phyloP scores from a whole-genome alignment of 352 stramenopile genomes.

The Phytophthora crassamura region DNA sequence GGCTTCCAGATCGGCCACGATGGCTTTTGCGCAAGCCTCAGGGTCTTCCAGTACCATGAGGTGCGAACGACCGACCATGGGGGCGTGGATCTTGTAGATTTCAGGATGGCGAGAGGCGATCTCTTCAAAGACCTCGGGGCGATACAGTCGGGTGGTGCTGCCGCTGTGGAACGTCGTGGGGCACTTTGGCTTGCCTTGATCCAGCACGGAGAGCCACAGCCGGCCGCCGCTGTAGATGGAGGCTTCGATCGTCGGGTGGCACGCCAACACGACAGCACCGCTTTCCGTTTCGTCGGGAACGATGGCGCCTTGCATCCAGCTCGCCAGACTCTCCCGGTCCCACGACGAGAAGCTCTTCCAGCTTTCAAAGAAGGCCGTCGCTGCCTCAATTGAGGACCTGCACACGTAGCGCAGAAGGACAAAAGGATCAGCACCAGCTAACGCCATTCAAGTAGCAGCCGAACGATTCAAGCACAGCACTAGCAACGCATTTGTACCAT shows the following conservation, averaged over 20 bases:
- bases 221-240: constrained; percentile 37
- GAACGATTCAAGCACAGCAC: background rate
- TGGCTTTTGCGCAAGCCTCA: constrained; percentile 38
- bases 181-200: constrained; percentile 31
- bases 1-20: constrained; percentile 29
- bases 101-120: constrained; percentile 32
- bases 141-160: constrained; percentile 35
- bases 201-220: constrained; percentile 33
- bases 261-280: constrained; percentile 29
- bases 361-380: constrained; percentile 33
- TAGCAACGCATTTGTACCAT: constrained; percentile 21
- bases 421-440: background rate
- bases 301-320: constrained; percentile 43
- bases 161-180: constrained; percentile 46
- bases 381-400: constrained; percentile 37
- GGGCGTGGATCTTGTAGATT: constrained; percentile 29
- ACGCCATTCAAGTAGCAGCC: background rate
- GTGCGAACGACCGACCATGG: constrained; percentile 38
- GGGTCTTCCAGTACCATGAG: constrained; percentile 53
- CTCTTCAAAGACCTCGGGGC: constrained; percentile 20
- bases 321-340: constrained; percentile 44
- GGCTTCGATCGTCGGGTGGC: constrained; percentile 35
- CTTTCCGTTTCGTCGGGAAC: constrained; percentile 25
- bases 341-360: constrained; percentile 50
- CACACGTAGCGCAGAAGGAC: background rate